Evolutionary conservation across 441 rosid genomes (phyloP).

Genomic region (Hypseocharis bilobata): DNA sequence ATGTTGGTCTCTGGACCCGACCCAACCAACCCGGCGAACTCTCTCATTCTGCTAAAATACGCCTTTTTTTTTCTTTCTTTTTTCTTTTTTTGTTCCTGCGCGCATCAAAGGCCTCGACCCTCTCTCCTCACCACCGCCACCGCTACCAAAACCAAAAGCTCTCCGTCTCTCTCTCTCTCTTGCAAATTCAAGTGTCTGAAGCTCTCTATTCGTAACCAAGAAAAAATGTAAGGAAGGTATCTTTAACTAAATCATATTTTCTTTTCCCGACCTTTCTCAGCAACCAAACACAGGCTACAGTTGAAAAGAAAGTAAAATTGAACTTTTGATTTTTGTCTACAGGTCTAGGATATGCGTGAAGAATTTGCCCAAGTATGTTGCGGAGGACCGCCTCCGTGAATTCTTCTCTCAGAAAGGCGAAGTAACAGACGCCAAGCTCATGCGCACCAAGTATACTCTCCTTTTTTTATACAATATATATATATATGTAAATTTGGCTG

Average conservation of each 20-base stretch:
- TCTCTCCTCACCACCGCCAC: too few species aligned
- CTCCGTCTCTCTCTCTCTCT: not conserved
- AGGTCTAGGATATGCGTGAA: conserved; percentile 86
- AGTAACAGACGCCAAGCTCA: conserved; percentile 60
- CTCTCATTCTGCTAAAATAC: not conserved
- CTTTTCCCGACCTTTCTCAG: not conserved
- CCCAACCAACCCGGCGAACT: not conserved
- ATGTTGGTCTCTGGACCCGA: not conserved
- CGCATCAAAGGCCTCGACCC: not conserved
- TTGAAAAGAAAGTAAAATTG: too few species aligned
- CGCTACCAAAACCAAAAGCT: too few species aligned
- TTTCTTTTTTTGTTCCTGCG: not conserved
- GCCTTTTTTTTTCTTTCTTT: too few species aligned
- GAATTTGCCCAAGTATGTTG: conserved; percentile 54
- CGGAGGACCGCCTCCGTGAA: conserved; percentile 56
- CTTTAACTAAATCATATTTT: not conserved
- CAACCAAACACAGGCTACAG: not conserved
- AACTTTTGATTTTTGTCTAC: conserved; percentile 9
- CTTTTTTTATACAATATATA: not conserved
- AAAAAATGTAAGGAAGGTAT: not conserved
- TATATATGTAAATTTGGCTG: not conserved
- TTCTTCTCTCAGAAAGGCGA: conserved; percentile 70
- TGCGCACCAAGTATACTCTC: conserved; percentile 52
- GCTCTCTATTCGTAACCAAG: not conserved
- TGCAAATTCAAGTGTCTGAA: not conserved